Evolutionary conservation across 495 filamentous ascomycete genomes (phyloP).

Genomic region (Pyrenula massariospora): DNA sequence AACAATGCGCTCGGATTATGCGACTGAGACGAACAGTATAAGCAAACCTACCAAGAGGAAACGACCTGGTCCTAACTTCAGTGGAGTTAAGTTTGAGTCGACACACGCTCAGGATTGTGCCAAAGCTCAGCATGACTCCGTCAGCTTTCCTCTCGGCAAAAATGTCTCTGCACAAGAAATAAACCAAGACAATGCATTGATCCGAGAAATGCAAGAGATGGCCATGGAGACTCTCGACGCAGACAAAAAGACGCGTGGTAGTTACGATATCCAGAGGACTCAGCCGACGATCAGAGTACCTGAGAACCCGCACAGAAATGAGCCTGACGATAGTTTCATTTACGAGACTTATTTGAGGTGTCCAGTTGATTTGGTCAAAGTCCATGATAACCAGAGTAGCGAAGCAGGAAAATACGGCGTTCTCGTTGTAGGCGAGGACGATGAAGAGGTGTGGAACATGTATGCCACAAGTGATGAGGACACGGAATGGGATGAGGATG

Average conservation of each 20-base stretch:
- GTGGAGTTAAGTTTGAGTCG: neutral
- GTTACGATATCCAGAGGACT: neutral
- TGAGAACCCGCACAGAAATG: neutral
- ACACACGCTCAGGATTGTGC: too few relatives aligned
- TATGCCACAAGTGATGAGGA: conserved; percentile 43
- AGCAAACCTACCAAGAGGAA: neutral
- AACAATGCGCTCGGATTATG: too few relatives aligned
- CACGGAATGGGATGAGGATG: conserved; percentile 45
- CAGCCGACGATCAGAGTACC: neutral
- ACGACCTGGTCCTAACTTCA: neutral
- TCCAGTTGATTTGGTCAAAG: conserved; percentile 16
- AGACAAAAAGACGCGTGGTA: neutral
- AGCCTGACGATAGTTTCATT: conserved; percentile 41
- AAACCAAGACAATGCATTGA: neutral
- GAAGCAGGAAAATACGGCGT: conserved; percentile 38
- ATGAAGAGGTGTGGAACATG: conserved; percentile 44
- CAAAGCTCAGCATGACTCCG: neutral
- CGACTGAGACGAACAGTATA: too few relatives aligned
- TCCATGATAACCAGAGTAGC: conserved; percentile 6
- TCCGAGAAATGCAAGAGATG: neutral
- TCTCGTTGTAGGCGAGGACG: conserved; percentile 46
- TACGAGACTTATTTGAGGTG: conserved; percentile 51
- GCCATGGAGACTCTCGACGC: neutral
- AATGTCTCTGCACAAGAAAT: neutral
- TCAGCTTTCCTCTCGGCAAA: neutral